These are phyloP conservation scores for Exophiala phaeomuriformis DNA, from an alignment of 2,329 filamentous ascomycete genomes.

Conservation along the genomic window DNA sequence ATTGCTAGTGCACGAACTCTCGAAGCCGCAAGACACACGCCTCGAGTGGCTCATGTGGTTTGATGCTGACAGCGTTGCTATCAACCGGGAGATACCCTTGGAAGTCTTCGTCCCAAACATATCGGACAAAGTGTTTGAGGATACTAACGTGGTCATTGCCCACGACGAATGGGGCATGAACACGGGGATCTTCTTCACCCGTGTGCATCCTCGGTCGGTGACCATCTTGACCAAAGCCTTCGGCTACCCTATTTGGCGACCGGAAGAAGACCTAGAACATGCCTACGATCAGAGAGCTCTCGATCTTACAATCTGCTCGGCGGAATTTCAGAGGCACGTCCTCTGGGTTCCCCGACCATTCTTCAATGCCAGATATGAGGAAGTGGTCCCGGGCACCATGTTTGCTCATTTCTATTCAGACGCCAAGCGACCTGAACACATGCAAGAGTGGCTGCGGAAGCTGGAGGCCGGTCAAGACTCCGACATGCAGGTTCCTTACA, in stretches of 20 bases:
- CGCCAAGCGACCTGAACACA: neutral
- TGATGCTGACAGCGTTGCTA: slow-evolving; percentile 32
- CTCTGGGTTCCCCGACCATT: neutral
- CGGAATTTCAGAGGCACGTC: neutral
- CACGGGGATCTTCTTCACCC: neutral
- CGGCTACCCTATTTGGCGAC: neutral
- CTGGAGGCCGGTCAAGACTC: neutral
- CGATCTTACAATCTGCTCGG: neutral
- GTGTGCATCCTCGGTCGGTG: neutral
- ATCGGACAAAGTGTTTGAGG: neutral
- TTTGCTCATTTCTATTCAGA: neutral
- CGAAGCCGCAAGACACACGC: slow-evolving; percentile 29
- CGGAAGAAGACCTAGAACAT: neutral
- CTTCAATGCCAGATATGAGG: neutral
- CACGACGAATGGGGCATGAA: neutral
- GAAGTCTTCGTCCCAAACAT: slow-evolving; percentile 18
- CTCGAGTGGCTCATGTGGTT: slow-evolving; percentile 36
- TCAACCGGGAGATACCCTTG: slow-evolving; percentile 32
- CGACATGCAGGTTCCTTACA: neutral
- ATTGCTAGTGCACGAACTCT: slow-evolving; percentile 32
- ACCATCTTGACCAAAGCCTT: neutral
- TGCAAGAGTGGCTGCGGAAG: neutral
- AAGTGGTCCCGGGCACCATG: neutral
- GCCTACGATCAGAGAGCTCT: neutral
- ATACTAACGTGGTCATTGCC: neutral